Conservation (phyloP, 306 rosid species). For the Cicer cuneatum region DNA sequence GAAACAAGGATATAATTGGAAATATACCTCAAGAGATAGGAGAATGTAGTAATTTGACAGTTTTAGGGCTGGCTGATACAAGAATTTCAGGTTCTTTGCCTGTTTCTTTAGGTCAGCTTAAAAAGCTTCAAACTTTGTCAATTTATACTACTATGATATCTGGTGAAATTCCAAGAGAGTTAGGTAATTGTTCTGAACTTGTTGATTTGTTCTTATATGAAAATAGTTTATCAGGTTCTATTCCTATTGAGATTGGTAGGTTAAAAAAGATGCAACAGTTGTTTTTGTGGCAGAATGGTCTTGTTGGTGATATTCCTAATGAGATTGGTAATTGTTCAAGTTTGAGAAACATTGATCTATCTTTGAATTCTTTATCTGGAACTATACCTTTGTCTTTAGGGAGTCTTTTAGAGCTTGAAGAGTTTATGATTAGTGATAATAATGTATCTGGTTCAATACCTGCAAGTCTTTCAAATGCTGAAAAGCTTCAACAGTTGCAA, state of each 20-base stretch:
- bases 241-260: conserved; percentile 81
- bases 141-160: conserved; percentile 91
- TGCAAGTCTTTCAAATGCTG: conserved; percentile 67
- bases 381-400: conserved; percentile 77
- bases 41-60: conserved; percentile 72
- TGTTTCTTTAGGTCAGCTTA: conserved; percentile 71
- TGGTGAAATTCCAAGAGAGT: conserved; percentile 84
- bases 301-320: conserved; percentile 75
- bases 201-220: conserved; percentile 81
- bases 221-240: conserved; percentile 80
- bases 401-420: conserved; percentile 62
- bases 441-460: conserved; percentile 93
- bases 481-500: conserved; percentile 73
- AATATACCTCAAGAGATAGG: conserved; percentile 80
- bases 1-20: conserved; percentile 75
- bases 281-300: conserved; percentile 84
- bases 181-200: conserved; percentile 93
- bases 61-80: conserved; percentile 83
- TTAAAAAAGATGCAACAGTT: conserved; percentile 76
- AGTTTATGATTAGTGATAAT: conserved; percentile 89
- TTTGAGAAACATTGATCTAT: conserved; percentile 82
- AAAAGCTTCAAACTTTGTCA: conserved; percentile 74
- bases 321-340: conserved; percentile 84
- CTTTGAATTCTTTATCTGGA: conserved; percentile 85
- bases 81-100: conserved; percentile 77